Evolutionary conservation across 164 flowering plant genomes (phyloP).

Genomic region (Tetracentron sinense): DNA sequence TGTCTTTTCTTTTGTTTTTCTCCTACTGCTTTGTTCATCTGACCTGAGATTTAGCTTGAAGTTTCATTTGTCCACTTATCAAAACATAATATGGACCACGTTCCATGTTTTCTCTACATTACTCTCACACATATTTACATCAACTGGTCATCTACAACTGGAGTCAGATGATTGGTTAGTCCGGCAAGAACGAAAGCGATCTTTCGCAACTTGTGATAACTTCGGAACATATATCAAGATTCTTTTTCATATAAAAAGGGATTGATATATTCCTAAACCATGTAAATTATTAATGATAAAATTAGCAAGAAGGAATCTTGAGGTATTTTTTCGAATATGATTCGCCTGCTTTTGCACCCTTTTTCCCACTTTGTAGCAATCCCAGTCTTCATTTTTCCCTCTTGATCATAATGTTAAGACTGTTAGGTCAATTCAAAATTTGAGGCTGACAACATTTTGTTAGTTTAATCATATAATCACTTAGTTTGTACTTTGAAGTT

Average conservation of each 20-base stretch:
- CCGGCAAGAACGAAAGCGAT: neutral
- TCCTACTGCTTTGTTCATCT: neutral
- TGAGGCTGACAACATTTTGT: neutral
- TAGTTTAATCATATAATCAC: too few relatives aligned
- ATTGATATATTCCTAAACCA: conserved; percentile 16
- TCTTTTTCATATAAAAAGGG: conserved; percentile 3
- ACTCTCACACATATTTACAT: conserved; percentile 10
- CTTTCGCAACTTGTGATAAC: conserved; percentile 10
- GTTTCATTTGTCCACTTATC: conserved; percentile 2
- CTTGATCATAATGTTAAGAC: neutral
- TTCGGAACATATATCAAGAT: conserved; percentile 16
- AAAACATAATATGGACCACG: conserved; percentile 18
- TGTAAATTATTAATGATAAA: neutral
- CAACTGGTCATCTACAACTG: conserved; percentile 4
- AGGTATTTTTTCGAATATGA: conserved; percentile 3
- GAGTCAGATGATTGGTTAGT: conserved; percentile 9
- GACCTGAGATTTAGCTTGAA: neutral
- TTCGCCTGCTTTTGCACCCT: conserved; percentile 7
- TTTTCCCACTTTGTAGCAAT: too few relatives aligned
- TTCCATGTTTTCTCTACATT: conserved; percentile 17
- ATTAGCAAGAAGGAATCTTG: neutral
- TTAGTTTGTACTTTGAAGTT: neutral
- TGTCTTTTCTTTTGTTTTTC: conserved; percentile 9
- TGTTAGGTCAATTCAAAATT: too few relatives aligned
- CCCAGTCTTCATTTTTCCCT: neutral